Conservation (phyloP, 805 yeast species). For the Pichia exigua region DNA sequence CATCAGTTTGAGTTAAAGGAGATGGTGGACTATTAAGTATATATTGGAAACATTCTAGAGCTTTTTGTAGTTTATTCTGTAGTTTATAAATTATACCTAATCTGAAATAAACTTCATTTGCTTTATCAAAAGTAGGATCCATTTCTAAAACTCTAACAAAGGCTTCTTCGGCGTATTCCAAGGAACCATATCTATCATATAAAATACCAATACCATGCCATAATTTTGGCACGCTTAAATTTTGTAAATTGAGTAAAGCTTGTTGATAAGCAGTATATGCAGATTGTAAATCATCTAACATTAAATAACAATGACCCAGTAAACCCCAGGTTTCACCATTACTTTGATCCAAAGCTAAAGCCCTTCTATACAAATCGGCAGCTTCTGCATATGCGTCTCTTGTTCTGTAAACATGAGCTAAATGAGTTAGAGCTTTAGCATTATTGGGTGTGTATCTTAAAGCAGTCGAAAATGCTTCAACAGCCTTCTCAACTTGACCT, state of each 20-base stretch:
- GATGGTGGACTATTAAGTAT: constrained; percentile 87
- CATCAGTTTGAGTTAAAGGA: constrained; percentile 93
- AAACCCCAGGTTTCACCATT: constrained; percentile 97
- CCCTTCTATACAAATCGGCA: constrained; percentile 87
- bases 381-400: constrained; percentile 90
- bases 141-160: constrained; percentile 91
- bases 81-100: constrained; percentile 95
- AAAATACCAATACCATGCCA: constrained; percentile 99
- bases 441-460: constrained; percentile 80
- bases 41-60: constrained; percentile 91
- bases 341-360: constrained; percentile 71
- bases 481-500: constrained; percentile 84
- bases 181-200: constrained; percentile 91
- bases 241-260: constrained; percentile 82
- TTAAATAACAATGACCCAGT: constrained; percentile 90
- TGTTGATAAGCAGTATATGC: constrained; percentile 97
- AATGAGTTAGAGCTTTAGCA: constrained; percentile 73
- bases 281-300: constrained; percentile 92
- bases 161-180: constrained; percentile 98
- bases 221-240: constrained; percentile 90
- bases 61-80: constrained; percentile 78
- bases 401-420: constrained; percentile 83
- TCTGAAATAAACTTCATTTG: constrained; percentile 92
- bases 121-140: constrained; percentile 94
- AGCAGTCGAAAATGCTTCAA: constrained; percentile 81